Base-by-base conservation (phyloP, 768 basidiomycete genomes). In the Hypholoma fasciculare region DNA sequence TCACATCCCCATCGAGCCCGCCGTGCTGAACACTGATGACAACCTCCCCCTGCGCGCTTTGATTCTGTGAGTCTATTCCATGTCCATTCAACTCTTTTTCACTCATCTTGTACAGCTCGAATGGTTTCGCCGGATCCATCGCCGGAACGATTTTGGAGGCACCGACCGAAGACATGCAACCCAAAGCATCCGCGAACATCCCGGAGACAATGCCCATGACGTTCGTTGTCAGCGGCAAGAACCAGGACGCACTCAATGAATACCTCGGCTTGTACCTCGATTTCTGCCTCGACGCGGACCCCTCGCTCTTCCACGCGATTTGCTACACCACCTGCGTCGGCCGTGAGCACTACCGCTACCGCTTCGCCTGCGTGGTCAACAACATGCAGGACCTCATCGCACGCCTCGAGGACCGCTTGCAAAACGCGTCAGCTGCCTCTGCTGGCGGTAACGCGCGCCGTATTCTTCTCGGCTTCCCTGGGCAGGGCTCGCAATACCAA, bases 221-320 rank as follows among this genome's bases (percentile, higher is more conserved):
- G 48, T 75, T 76, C 52, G 67, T 71, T n/a, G 63, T 74, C 58
- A 74, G 73, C 51, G 74, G 67, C 14, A 76, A 76, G 54, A 71
- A 63, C 51, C 65, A 63, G 20, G 67, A 61, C 1, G 74, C 72
- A 1, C 65, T 76, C 13, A 57, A 43, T 3, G 62, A 65, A 20
- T 73, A 74, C 52, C 47, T 76, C 36, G 56, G 68, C 23, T 61
- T 63, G 8, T 76, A 76, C 61, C 59, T 73, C 19, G 70, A 71
- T 7, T 74, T 74, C 61, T 72, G 70, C 57, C 49, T 63, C 14
- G 54, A 64, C 8, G 63, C 69, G 2, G 36, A 65, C 2, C 49
- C 62, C 2, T 60, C 65, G 1, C 60, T 66, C 17, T 72, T 74
- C 63, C 65, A 62, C n/a, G 63, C 69, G 1, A 69, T 75, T 30